These are phyloP conservation scores for Chenopodium berlandieri DNA, from an alignment of 148 eudicot species.

Conservation along the genomic window DNA sequence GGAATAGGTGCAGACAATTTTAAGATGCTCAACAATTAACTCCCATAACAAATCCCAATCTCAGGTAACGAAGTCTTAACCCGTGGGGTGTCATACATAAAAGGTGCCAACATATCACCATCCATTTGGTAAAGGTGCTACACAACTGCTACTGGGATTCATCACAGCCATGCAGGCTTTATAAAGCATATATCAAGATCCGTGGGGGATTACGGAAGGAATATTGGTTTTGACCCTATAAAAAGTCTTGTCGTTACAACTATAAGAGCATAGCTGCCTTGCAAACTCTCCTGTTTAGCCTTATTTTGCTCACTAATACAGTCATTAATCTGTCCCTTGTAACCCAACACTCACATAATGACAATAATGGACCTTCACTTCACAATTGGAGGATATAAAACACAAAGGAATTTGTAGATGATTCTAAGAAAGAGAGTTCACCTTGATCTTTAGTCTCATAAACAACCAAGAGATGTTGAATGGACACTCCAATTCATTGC, in stretches of 20 bases:
- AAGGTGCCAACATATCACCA: neutral
- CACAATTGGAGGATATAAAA: neutral
- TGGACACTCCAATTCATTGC: slow-evolving; percentile 4
- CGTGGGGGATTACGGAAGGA: neutral
- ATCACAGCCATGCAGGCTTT: neutral
- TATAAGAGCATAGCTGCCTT: neutral
- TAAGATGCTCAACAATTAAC: no score
- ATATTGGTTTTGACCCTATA: no score
- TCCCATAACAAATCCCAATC: neutral
- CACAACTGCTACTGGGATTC: neutral
- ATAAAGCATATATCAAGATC: neutral
- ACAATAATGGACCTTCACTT: neutral
- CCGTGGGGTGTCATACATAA: neutral
- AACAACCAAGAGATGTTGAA: slow-evolving; percentile 1
- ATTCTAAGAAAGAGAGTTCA: slow-evolving; percentile 1
- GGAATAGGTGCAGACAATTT: no score
- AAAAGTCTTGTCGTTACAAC: neutral
- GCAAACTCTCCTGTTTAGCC: neutral
- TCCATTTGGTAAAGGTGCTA: neutral
- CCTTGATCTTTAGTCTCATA: neutral
- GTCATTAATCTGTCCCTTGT: neutral
- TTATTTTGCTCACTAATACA: neutral
- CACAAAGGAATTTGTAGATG: neutral
- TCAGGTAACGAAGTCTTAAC: neutral
- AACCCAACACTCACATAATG: neutral